Base-by-base conservation (phyloP, 2,329 filamentous ascomycete species). In the Fusarium mangiferae region DNA sequence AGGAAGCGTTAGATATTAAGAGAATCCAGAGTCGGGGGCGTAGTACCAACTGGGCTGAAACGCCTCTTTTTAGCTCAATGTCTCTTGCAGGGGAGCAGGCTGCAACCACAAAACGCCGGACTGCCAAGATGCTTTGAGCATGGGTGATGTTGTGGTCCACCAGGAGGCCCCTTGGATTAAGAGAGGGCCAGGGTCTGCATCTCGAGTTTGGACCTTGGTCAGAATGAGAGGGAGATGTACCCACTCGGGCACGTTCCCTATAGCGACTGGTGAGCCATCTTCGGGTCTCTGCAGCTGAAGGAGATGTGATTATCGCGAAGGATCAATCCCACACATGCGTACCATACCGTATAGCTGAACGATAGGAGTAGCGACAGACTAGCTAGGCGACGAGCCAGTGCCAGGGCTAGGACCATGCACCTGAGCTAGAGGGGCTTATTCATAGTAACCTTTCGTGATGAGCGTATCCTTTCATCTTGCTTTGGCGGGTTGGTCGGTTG, bases 1-100 rank as follows among this genome's bases (percentile, higher is more conserved):
- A 76, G 67, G 74, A 75, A 58, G 68, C 65, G 73, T 72, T 76
- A 73, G 74, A 77, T 78, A 77, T 78, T 78, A 76, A 78, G 74
- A 76, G 74, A 70, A 75, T 66, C 57, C 52, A 66, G 65, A 78
- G 73, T 75, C 55, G 72, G 68, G 68, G 66, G 73, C 60, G 65
- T 74, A 52, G 64, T 56, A 74, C 68, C 59, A 69, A 62, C 64
- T 68, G 76, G 73, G 66, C 72, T 71, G 55, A 38, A 63, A 62
- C 67, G 74, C 72, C 66, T 73, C 69, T 77, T 77, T 78, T 74
- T 76, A 75, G 74, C 39, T 55, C 55, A 58, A 59, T 63, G 60
- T 63, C 51, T 62, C 55, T 60, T 63, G 44, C 76, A 74, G 70
- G 77, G 77, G 68, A 68, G 49, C 66, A 57, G 68, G 73, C 55